A percentile compares a stretch with the other conserved stretches of the same genome.
These are phyloP conservation scores for Nakazawaea anatomiae DNA, from an alignment of 805 yeast species.

Conservation along the genomic window DNA sequence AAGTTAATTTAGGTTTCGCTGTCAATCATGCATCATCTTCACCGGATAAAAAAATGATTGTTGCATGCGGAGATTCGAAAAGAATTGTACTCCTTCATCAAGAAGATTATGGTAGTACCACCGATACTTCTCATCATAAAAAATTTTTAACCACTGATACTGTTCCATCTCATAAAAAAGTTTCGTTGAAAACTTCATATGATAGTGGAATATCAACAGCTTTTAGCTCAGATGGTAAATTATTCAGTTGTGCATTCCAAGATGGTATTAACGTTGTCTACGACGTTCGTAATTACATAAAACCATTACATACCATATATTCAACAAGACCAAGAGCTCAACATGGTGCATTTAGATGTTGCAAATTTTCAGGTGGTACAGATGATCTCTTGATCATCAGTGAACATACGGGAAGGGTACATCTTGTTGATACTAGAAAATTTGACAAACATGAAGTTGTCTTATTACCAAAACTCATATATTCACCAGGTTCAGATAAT, in stretches of 20 bases:
- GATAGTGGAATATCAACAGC: constrained; percentile 83
- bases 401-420: constrained; percentile 86
- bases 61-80: constrained; percentile 76
- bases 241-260: constrained; percentile 79
- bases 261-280: constrained; percentile 76
- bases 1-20: constrained; percentile 53
- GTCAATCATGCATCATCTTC: constrained; percentile 70
- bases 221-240: constrained; percentile 67
- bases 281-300: constrained; percentile 59
- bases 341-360: constrained; percentile 30
- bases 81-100: constrained; percentile 55
- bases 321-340: constrained; percentile 55
- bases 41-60: constrained; percentile 52
- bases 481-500: neutral
- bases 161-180: constrained; percentile 24
- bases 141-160: neutral
- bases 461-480: constrained; percentile 48
- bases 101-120: constrained; percentile 19
- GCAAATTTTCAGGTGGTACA: constrained; percentile 55
- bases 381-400: constrained; percentile 73
- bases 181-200: constrained; percentile 47
- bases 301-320: constrained; percentile 47
- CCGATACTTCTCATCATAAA: neutral
- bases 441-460: constrained; percentile 72
- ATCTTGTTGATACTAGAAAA: constrained; percentile 73